A percentile compares a stretch with the other conserved stretches of the same genome.
Conservation (phyloP, 2,329 filamentous ascomycete species). For the Aureobasidium sp. region DNA sequence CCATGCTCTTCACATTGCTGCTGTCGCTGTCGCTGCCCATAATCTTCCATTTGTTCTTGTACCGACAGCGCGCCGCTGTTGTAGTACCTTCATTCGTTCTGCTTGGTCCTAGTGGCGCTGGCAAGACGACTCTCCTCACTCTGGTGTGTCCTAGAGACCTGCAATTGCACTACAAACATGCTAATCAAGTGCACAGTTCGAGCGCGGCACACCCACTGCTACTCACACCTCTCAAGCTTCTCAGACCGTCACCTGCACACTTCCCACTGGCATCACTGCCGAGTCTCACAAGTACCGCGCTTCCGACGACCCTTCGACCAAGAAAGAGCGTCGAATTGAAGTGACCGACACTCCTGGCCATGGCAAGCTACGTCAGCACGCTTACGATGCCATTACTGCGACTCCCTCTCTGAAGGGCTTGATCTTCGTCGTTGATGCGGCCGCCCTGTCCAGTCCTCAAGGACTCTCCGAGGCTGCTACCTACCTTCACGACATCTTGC, state of each 20-base stretch:
- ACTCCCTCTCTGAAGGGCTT: slow-evolving; percentile 58
- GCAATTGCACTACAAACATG: neutral
- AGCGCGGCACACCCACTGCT: slow-evolving; percentile 47
- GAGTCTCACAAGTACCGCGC: slow-evolving; percentile 59
- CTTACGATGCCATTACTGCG: slow-evolving; percentile 47
- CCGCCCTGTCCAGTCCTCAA: slow-evolving; percentile 29
- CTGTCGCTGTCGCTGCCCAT: slow-evolving; percentile 68
- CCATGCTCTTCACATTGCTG: slow-evolving; percentile 60
- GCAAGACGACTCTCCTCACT: slow-evolving; percentile 84
- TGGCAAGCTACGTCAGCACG: slow-evolving; percentile 76
- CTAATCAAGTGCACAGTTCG: slow-evolving; percentile 31
- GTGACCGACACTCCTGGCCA: slow-evolving; percentile 90
- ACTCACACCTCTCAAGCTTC: slow-evolving; percentile 60
- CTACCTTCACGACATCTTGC: slow-evolving; percentile 85
- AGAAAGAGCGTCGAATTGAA: slow-evolving; percentile 60
- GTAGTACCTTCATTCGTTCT: slow-evolving; percentile 71
- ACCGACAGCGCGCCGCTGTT: slow-evolving; percentile 58
- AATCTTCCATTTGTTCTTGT: slow-evolving; percentile 68
- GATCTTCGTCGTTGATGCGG: slow-evolving; percentile 82
- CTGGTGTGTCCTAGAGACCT: slow-evolving; percentile 44
- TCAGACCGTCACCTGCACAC: slow-evolving; percentile 48
- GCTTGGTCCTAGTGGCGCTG: slow-evolving; percentile 70
- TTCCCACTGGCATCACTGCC: slow-evolving; percentile 46
- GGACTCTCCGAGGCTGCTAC: slow-evolving; percentile 65
- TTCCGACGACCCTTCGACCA: slow-evolving; percentile 53